These are phyloP conservation scores for Guillardia theta DNA, from an alignment of 78 protist species.

Conservation along the genomic window DNA sequence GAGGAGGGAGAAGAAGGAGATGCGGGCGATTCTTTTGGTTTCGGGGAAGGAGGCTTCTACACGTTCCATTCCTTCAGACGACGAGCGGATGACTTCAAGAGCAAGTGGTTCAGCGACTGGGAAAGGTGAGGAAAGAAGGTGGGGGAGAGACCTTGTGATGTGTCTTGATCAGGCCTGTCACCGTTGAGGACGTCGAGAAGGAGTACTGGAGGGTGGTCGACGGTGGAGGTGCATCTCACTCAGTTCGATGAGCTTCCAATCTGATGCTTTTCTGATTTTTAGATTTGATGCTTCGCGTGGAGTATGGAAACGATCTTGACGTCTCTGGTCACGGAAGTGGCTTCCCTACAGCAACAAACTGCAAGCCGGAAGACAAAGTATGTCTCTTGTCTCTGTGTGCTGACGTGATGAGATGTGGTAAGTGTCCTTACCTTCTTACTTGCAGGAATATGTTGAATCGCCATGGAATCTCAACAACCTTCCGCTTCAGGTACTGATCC, in stretches of 20 bases:
- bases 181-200: not conserved
- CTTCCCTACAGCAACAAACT: not conserved
- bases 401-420: too few relatives aligned
- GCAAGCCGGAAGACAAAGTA: not conserved
- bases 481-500: too few relatives aligned
- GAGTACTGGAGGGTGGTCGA: constrained; percentile 28
- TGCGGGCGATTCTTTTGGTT: not conserved
- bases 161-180: not conserved
- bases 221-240: too few relatives aligned
- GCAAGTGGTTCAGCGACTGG: not conserved
- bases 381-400: too few relatives aligned
- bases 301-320: not conserved
- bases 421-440: too few relatives aligned
- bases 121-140: not conserved
- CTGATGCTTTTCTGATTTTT: too few relatives aligned
- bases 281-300: not conserved
- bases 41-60: not conserved
- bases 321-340: not conserved
- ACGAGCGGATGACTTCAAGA: not conserved
- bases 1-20: not conserved
- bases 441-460: not conserved
- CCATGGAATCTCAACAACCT: constrained; percentile 9
- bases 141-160: not conserved
- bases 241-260: too few relatives aligned
- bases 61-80: not conserved